Conservation (phyloP, 1,284 basidiomycete genomes). For the Melampsora americana region DNA sequence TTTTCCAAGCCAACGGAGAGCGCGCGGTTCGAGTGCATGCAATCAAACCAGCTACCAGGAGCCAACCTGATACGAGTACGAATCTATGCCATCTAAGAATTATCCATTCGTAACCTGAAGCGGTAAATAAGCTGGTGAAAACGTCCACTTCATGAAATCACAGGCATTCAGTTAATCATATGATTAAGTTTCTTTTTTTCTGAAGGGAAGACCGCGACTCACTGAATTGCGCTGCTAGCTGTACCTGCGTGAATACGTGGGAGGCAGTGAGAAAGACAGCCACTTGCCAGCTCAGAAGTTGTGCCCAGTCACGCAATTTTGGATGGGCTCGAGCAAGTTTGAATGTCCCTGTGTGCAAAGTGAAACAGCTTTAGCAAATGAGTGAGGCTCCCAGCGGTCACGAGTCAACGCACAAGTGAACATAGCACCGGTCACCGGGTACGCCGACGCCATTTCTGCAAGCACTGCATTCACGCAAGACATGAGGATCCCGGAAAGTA, state of each 20-base stretch:
- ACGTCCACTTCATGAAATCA: not conserved
- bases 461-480: constrained; percentile 5
- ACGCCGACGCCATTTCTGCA: constrained; percentile 40
- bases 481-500: constrained; percentile 1
- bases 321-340: constrained; percentile 31
- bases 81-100: not conserved
- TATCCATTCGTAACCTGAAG: constrained; percentile 19
- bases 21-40: constrained; percentile 6
- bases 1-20: constrained; percentile 36
- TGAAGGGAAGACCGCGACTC: not conserved
- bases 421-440: constrained; percentile 37
- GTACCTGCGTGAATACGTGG: constrained; percentile 24
- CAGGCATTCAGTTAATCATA: too few relatives aligned
- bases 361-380: not conserved
- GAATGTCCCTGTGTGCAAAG: constrained; percentile 24
- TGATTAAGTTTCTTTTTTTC: too few relatives aligned
- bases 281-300: constrained; percentile 25
- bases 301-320: constrained; percentile 29
- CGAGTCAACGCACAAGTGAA: constrained; percentile 32
- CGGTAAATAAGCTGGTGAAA: constrained; percentile 12
- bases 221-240: constrained; percentile 21
- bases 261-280: constrained; percentile 7
- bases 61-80: not conserved
- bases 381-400: not conserved
- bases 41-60: constrained; percentile 1